These are phyloP conservation scores for Xanthoceras sorbifolium DNA, from an alignment of 345 rosid species.

Conservation along the genomic window DNA sequence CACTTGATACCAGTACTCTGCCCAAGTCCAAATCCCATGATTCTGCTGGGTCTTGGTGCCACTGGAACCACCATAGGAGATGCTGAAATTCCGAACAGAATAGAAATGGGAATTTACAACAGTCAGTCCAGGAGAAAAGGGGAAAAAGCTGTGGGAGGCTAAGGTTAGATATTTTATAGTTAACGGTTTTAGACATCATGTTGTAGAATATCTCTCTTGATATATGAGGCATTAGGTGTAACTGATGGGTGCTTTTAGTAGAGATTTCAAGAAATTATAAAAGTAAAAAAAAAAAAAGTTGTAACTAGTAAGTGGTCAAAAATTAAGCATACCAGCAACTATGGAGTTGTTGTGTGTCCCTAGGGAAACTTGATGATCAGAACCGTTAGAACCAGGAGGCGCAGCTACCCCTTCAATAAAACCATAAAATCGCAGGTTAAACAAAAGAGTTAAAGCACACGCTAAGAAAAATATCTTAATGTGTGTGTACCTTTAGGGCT, in stretches of 20 bases:
- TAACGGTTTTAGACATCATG: neutral
- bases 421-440: neutral
- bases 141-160: neutral
- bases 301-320: neutral
- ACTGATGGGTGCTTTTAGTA: neutral
- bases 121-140: no score
- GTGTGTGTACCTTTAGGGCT: neutral
- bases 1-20: conserved; percentile 30
- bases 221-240: neutral
- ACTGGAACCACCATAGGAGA: conserved; percentile 46
- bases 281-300: neutral
- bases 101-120: neutral
- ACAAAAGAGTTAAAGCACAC: neutral
- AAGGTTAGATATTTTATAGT: neutral
- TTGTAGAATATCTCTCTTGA: neutral
- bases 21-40: conserved; percentile 43
- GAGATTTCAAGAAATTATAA: neutral
- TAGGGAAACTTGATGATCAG: conserved; percentile 43
- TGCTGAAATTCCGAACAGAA: conserved; percentile 32
- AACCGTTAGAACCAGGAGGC: conserved; percentile 35
- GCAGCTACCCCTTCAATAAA: conserved; percentile 32
- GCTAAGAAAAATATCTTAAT: neutral
- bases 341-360: conserved; percentile 42
- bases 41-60: conserved; percentile 47
- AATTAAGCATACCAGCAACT: conserved; percentile 41